Percentiles rank a stretch among this genome's conserved stretches.
These are phyloP conservation scores for Sordariomycetes sp. DNA, from an alignment of 2,329 filamentous ascomycete genomes.

Conservation along the genomic window DNA sequence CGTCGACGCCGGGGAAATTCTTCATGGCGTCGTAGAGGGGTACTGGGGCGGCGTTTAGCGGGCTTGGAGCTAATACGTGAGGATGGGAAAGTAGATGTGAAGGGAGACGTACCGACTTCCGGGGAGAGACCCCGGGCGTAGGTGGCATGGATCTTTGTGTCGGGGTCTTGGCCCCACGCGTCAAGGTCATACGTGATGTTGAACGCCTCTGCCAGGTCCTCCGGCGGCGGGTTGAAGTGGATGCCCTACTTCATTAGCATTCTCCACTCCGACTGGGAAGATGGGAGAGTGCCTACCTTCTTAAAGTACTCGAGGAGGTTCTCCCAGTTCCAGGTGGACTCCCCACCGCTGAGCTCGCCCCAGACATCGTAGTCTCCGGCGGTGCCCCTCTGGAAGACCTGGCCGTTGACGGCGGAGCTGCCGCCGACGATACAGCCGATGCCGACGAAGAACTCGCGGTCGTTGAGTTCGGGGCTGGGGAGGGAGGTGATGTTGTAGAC, in stretches of 20 bases:
- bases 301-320: constrained; percentile 29
- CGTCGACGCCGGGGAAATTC: constrained; percentile 13
- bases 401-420: constrained; percentile 24
- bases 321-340: constrained; percentile 20
- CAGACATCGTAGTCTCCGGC: constrained; percentile 29
- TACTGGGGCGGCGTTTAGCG: constrained; percentile 5
- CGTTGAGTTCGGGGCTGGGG: constrained; percentile 8
- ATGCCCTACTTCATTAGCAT: neutral
- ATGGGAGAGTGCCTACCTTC: constrained; percentile 19
- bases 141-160: constrained; percentile 5
- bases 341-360: constrained; percentile 30
- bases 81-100: neutral
- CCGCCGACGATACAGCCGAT: constrained; percentile 26
- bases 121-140: neutral
- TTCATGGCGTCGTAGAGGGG: constrained; percentile 14
- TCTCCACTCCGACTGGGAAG: neutral
- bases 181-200: constrained; percentile 14
- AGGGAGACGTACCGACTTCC: neutral
- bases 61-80: neutral
- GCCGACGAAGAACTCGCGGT: constrained; percentile 14
- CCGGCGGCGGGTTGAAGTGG: constrained; percentile 8
- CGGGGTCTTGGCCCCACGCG: constrained; percentile 3
- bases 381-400: constrained; percentile 22
- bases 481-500: constrained; percentile 10
- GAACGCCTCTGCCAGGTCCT: constrained; percentile 9